Evolutionary conservation across 2,329 filamentous ascomycete genomes (phyloP), one percentile per base, ranked within the genome.

Genomic region (Graphilbum fragrans): DNA sequence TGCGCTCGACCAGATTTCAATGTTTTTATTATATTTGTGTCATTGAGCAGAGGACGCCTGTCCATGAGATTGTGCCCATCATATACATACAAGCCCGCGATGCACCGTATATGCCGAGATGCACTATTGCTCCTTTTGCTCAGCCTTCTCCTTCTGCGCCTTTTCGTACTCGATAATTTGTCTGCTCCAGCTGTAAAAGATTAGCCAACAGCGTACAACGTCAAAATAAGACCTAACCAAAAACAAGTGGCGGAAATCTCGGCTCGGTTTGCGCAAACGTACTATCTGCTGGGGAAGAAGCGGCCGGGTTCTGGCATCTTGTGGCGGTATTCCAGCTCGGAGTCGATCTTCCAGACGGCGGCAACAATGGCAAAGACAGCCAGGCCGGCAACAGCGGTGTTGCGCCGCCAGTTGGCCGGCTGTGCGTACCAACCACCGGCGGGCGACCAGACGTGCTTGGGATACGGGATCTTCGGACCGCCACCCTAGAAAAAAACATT

Each of bases 371-470:
- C 76, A 49, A 78, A 51, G 19, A 86, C 62, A 32, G 48, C 38
- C 25, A 58, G 45, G 22, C 58, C 54, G 38, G 60, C 52, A 32
- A 59, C 31, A 34, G 52, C 55, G 10, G 92, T 98, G 70, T 98
- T 98, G 55, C 69, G 67, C 62, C 83, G 92, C 92, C 92, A 98
- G 73, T 98, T 98, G 52, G 75, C 71, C 41, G 92, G 92, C 62
- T 94, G 90, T 41, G 82, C 69, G 66, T 98, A 98, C 92, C 92
- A 98, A 65, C 92, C 92, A 74, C 92, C 92, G 50, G 90, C 73
- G 47, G 92, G 92, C 58, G 92, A 96, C 92, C 92, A 98, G 74
- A 98, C 86, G 73, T 98, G 90, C 74, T 94, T 95, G 63, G 87
- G 88, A 67, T 94, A 75, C 72, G 68, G 69, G 55, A 75, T 61